phyloP scores from a whole-genome alignment of 768 basidiomycete genomes.

The Floccularia luteovirens region DNA sequence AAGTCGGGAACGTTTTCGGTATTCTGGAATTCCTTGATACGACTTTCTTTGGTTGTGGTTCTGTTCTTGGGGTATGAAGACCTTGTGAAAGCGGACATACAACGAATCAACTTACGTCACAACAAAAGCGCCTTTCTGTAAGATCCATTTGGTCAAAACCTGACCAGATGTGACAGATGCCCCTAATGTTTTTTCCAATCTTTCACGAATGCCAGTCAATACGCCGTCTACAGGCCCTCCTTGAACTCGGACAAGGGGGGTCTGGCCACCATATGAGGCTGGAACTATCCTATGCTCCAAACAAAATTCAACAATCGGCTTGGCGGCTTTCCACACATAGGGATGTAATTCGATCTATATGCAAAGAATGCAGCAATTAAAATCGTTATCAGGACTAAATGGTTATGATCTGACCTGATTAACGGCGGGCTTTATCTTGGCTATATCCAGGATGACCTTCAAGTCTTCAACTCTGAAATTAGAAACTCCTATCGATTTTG shows the following conservation, averaged over 20 bases:
- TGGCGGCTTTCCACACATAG: conserved; percentile 56
- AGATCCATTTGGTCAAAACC: conserved; percentile 62
- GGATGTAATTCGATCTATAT: conserved; percentile 63
- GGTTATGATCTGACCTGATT: conserved; percentile 45
- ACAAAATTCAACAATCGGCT: conserved; percentile 46
- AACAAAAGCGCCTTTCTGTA: conserved; percentile 53
- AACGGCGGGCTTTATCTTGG: conserved; percentile 51
- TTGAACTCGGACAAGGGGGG: conserved; percentile 27
- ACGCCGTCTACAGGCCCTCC: conserved; percentile 57
- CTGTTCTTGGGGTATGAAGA: conserved; percentile 15
- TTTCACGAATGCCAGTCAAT: conserved; percentile 40
- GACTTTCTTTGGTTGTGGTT: conserved; percentile 38
- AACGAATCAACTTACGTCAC: conserved; percentile 42
- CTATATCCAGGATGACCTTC: conserved; percentile 37
- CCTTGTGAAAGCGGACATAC: not conserved
- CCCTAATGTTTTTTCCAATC: conserved; percentile 35
- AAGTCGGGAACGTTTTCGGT: conserved; percentile 39
- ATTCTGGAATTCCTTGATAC: conserved; percentile 37
- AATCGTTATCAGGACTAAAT: not conserved
- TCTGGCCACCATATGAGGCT: conserved; percentile 60
- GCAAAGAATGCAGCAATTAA: not conserved
- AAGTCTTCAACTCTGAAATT: conserved; percentile 56
- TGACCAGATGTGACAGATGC: conserved; percentile 47
- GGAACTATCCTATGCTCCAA: conserved; percentile 53
- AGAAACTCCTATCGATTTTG: conserved; percentile 61